Conservation (phyloP, 768 basidiomycete genomes). For the Mycena sanguinolenta region DNA sequence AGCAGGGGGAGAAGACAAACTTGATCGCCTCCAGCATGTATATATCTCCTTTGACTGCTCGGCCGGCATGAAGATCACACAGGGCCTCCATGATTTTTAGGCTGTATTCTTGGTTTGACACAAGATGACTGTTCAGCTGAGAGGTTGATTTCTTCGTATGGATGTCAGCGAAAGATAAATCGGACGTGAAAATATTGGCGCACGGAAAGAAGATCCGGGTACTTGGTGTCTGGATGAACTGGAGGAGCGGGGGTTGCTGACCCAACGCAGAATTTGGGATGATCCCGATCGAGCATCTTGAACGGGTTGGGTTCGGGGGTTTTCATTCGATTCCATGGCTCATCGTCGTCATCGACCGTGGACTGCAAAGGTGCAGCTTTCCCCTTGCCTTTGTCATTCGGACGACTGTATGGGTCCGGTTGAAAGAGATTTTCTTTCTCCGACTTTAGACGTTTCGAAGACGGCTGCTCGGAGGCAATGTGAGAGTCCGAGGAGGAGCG, state of each 20-base stretch:
- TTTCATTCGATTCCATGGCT: slow-evolving; percentile 42
- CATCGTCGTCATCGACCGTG: slow-evolving; percentile 31
- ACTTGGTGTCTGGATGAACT: slow-evolving; percentile 21
- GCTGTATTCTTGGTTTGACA: slow-evolving; percentile 48
- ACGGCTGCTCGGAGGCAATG: slow-evolving; percentile 46
- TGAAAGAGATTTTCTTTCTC: slow-evolving; percentile 54
- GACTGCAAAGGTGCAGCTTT: slow-evolving; percentile 26
- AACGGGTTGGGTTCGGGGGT: slow-evolving; percentile 44
- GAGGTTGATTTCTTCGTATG: slow-evolving; percentile 48
- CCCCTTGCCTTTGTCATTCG: slow-evolving; percentile 36
- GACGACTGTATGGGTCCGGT: neutral
- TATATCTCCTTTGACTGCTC: slow-evolving; percentile 52
- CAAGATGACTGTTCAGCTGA: slow-evolving; percentile 44
- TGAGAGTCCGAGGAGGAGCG: slow-evolving; percentile 57
- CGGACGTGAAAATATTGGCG: neutral
- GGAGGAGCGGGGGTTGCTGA: slow-evolving; percentile 19
- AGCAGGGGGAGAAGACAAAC: slow-evolving; percentile 43
- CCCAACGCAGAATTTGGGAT: slow-evolving; percentile 31
- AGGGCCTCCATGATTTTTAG: slow-evolving; percentile 41
- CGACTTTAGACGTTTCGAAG: slow-evolving; percentile 51
- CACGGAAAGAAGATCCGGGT: slow-evolving; percentile 48
- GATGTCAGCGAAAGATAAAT: neutral
- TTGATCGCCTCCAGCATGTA: slow-evolving; percentile 54
- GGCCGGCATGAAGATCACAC: slow-evolving; percentile 40
- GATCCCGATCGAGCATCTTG: slow-evolving; percentile 42